Evolutionary conservation across 73 alveolate species (phyloP), one percentile per base, ranked within the genome.

Genomic region (Paramecium tetraurelia): DNA sequence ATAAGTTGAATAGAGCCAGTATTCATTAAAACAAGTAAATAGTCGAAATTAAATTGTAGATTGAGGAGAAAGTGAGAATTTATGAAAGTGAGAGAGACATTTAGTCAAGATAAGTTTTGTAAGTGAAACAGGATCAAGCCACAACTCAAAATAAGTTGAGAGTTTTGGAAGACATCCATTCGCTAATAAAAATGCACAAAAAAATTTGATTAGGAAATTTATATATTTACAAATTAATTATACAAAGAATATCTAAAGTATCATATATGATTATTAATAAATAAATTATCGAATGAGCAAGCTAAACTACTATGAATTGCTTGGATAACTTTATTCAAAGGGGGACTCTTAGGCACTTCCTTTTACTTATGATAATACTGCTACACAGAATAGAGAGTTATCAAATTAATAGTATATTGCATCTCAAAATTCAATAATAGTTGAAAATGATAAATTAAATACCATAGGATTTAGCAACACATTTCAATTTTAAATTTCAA

Each of bases 121-220:
- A 80, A 43, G 70, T 44, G 2, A 80, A 80, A 24, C 12, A 80
- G 24, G 90, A 80, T 8, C 21, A 41, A 46, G 7, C 21, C 14
- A 24, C 27, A 7, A 80, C 70, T 8, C 24, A 80, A 80, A 80
- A 80, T 80, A 80, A 80, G 8, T 22, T 80, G 16, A 41, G 90
- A 24, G 90, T 80, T 31, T 80, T 80, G 38, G 90, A 80, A 44
- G 90, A 80, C 24, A 80, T 80, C 2, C 75, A 80, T 31, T 80
- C 90, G 2, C n/a, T 80, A 58, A 80, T 80, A 9, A 80, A 80
- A 48, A 22, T 31, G 57, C 90, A 80, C 16, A 80, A 35, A 80
- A 80, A 80, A 41, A 21, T 80, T 22, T 80, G 90, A 75, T 75
- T 11, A 75, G 36, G 59, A 63, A 63, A 31, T 63, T 63, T 63